Evolutionary conservation across 345 rosid genomes (phyloP), one percentile per base, ranked within the genome.

Genomic region (Abelmoschus esculentus): DNA sequence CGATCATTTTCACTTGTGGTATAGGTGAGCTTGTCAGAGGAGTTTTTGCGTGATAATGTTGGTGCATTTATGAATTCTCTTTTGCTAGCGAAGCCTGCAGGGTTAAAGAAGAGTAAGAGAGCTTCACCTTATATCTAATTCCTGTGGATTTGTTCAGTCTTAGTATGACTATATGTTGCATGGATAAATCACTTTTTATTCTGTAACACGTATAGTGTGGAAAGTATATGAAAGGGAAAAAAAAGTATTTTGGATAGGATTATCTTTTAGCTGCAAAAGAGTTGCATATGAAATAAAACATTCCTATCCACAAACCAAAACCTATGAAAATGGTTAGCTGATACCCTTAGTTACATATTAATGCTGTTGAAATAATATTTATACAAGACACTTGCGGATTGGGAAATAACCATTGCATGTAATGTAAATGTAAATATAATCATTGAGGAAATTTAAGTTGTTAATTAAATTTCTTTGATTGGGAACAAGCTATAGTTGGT

Each of bases 21-120:
- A 71, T 80, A 91, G 99, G 82, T 81, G 74, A 86, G 90, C 78
- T 80, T 88, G 74, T 67, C 87, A 0, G 99, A 95, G 72, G 90
- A 85, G 73, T 77, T 73, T 70, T 78, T 95, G 61, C 88, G 89
- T 7, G 97, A 95, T 74, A 95, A 95, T 67, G 75, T 88, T 36
- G 93, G 97, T 69, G 99, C 99, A 47, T 90, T 95, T 70, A 89
- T 95, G 86, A 90, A 90, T 71, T 88, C 97, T 31, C 88, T 95
- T 80, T 78, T 95, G 73, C 87, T 77, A 69, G 91, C 99, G 46
- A 95, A 95, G 80, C 99, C 99, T 49, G 87, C 93, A 1, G 99
- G 99, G 71, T 82, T 95, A 72, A 95, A 95, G 82, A 95, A 95
- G 83, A 86, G 99, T 95, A 78, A 80, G 89, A 71, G 8, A 65